These are phyloP conservation scores for Ligustrum vulgare DNA, from an alignment of 257 asterid genomes.

Conservation along the genomic window DNA sequence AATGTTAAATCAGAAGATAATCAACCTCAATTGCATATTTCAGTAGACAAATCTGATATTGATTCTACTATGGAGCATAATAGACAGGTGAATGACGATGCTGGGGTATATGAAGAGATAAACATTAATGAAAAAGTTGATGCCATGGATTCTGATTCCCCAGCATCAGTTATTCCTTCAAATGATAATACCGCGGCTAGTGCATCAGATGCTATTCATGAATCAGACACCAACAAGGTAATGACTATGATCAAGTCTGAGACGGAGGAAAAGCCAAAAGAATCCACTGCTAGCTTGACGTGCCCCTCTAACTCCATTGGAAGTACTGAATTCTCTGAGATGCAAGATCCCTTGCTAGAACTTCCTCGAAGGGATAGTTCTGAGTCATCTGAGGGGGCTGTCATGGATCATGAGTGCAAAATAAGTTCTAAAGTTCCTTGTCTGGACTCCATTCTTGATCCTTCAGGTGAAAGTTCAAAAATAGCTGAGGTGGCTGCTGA, in stretches of 20 bases:
- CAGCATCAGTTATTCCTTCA: slow-evolving; percentile 21
- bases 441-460: slow-evolving; percentile 16
- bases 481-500: slow-evolving; percentile 18
- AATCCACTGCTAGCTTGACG: slow-evolving; percentile 19
- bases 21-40: slow-evolving; percentile 32
- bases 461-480: slow-evolving; percentile 20
- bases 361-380: background rate
- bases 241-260: slow-evolving; percentile 9
- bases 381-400: background rate
- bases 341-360: background rate
- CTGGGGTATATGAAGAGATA: slow-evolving; percentile 22
- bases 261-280: slow-evolving; percentile 3
- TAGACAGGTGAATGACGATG: slow-evolving; percentile 15
- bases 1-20: slow-evolving; percentile 28
- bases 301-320: slow-evolving; percentile 11
- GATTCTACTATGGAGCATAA: slow-evolving; percentile 37
- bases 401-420: background rate
- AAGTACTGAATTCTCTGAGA: background rate
- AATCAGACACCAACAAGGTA: slow-evolving; percentile 10
- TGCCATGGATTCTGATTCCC: slow-evolving; percentile 21
- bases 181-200: slow-evolving; percentile 13
- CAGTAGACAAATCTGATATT: slow-evolving; percentile 31
- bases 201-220: slow-evolving; percentile 16
- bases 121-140: slow-evolving; percentile 12
- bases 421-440: slow-evolving; percentile 14